Evolutionary conservation across 306 rosid species (phyloP), one percentile per base, ranked within the genome.

Genomic region (Leucaena leucocephala): DNA sequence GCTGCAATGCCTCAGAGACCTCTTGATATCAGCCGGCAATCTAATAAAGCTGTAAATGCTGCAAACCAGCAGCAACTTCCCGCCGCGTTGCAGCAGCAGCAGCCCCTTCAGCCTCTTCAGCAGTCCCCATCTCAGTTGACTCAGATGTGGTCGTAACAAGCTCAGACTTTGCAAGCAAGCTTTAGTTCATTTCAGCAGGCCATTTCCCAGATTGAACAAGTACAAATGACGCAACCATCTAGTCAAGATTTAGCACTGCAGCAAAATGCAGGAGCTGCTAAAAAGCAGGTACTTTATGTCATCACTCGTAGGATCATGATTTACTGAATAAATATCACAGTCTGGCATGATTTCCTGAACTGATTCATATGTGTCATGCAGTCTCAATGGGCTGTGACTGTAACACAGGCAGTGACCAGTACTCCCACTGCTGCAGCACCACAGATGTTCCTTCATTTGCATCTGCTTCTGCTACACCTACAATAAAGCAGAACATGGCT

Each of bases 121-220:
- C 91, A 89, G 72, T 85, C 98, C 19, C 93, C 98, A 77, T 94
- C 97, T 72, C 97, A 86, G 63, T 81, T 90, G 81, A 97, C 97
- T 79, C 98, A 92, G 86, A 87, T 92, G 97, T 61, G 89, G 76
- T 92, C 97, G 3, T 97, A 94, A 76, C 98, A 94, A 78, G 92
- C 90, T 63, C 97, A 92, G 83, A 83, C 80, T 82, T 87, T 94
- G 80, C 94, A 94, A 83, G 97, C 98, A 49, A 94, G 93, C 85
- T 92, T 90, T 84, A 90, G 92, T 87, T 92, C 98, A 6, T 94
- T 96, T 66, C 97, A 86, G 88, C 97, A 92, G 81, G 96, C 96
- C 54, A 89, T 94, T 81, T 90, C 97, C 77, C 97, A 90, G 91
- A 85, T 94, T 82, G 97, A 94, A 71, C 96, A 94, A 80, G 21